phyloP scores from a whole-genome alignment of 2,329 filamentous ascomycete genomes.

The Pyrenochaeta sp. region DNA sequence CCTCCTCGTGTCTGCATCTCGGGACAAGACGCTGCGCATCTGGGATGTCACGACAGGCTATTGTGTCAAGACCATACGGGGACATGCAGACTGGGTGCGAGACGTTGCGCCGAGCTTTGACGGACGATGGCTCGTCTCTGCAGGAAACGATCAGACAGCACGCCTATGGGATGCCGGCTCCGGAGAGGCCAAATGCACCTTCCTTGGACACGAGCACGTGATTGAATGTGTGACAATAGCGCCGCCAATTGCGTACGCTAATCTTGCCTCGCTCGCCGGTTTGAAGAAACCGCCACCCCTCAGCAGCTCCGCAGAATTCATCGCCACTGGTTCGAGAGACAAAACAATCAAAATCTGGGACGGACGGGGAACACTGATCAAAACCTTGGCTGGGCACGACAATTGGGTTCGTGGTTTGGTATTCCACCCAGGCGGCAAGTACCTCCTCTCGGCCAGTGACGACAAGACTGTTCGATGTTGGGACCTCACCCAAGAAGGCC shows the following conservation, averaged over 20 bases:
- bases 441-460: constrained; percentile 83
- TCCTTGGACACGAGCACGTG: constrained; percentile 86
- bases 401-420: constrained; percentile 90
- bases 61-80: constrained; percentile 86
- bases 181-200: constrained; percentile 77
- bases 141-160: constrained; percentile 81
- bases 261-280: constrained; percentile 79
- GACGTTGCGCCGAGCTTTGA: constrained; percentile 84
- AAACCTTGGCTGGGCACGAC: constrained; percentile 85
- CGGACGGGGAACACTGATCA: constrained; percentile 80
- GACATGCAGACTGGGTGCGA: constrained; percentile 90
- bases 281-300: constrained; percentile 81
- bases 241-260: constrained; percentile 77
- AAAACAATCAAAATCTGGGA: constrained; percentile 94
- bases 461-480: constrained; percentile 94
- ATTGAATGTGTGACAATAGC: constrained; percentile 89
- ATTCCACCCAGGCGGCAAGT: constrained; percentile 93
- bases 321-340: constrained; percentile 88
- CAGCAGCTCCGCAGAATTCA: constrained; percentile 80
- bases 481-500: constrained; percentile 90
- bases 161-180: constrained; percentile 84
- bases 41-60: constrained; percentile 96
- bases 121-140: constrained; percentile 82
- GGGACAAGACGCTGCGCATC: constrained; percentile 84
- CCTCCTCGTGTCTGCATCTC: constrained; percentile 82